Conservation (phyloP, 306 rosid species). For the Pyrus bretschneideri region DNA sequence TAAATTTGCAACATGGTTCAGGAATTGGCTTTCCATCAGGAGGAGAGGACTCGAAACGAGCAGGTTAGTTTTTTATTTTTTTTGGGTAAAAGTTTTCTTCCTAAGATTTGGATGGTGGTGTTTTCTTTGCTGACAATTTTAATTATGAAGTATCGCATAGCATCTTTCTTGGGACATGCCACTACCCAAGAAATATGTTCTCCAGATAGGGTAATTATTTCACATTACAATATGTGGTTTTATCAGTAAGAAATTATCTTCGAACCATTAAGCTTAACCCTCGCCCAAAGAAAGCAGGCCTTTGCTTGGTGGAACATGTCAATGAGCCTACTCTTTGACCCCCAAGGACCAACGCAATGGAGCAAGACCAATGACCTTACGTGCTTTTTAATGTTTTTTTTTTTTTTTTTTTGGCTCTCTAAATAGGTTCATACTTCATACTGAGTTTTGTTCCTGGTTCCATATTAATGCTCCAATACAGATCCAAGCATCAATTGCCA, state of each 20-base stretch:
- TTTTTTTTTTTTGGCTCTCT: no score
- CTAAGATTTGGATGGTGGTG: not conserved
- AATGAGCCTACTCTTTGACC: not conserved
- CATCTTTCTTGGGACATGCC: not conserved
- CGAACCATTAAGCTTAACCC: not conserved
- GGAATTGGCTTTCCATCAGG: constrained; percentile 60
- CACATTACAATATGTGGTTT: not conserved
- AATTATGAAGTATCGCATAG: not conserved
- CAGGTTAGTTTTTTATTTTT: constrained; percentile 47
- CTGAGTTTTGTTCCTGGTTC: constrained; percentile 7
- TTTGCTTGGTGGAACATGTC: not conserved
- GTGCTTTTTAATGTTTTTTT: no score
- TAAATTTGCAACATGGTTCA: constrained; percentile 19
- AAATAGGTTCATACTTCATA: not conserved
- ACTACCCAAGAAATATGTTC: not conserved
- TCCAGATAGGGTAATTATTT: not conserved
- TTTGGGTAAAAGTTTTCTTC: not conserved
- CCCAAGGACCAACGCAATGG: constrained; percentile 1
- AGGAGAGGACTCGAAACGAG: constrained; percentile 56
- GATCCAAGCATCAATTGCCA: constrained; percentile 72
- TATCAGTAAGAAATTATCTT: not conserved
- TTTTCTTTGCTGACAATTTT: not conserved
- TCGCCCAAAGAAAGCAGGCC: not conserved
- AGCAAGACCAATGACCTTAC: not conserved
- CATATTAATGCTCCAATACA: constrained; percentile 19